Base-by-base conservation (phyloP, 179 eudicot genomes). In the Heliamphora pulchella region DNA sequence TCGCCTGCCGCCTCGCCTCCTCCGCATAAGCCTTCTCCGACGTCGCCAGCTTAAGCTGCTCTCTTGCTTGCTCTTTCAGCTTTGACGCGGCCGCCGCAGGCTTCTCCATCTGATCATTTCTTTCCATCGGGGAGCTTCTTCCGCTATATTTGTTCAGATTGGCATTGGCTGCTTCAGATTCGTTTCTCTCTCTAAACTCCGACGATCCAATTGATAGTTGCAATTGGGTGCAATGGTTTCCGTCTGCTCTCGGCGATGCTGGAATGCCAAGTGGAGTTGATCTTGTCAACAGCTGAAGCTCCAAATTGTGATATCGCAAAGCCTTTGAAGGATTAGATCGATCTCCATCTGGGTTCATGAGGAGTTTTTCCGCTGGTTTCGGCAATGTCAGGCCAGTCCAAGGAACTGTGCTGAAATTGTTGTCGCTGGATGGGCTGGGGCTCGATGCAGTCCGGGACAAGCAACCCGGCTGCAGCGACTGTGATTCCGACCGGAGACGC, bases 151-250 rank as follows among this genome's bases (percentile, higher is more conserved):
- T 17, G 77, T 15, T 73, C 5, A 39, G 53, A 7, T 53, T 55
- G 8, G 77, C 18, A 14, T 20, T 75, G 43, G 55, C 55, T 10
- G 55, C 9, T 5, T 57, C 78, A n/a, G 18, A 53, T 4, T 54
- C 80, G 18, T 54, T 80, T 74, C 71, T 84, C 6, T 83, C 70
- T 5, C 57, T 74, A 17, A 62, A 46, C 50, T 86, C 87, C 0
- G 94, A 90, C 3, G 95, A 91, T 6, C 98, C 98, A 6, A 94
- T 94, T 0, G 98, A 94, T 50, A 94, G 92, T 81, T 91, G 90
- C 75, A 94, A 88, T 7, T 89, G 88, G 0, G 92, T 89, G 1
- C 93, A 80, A 18, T 79, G 83, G 64, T 81, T 81, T 57, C 82
- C 83, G 44, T 61, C 70, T 14, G 3, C 2, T n/a, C 31, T 57